phyloP scores from a whole-genome alignment of 2,329 filamentous ascomycete species.

The Alternaria ethzedia region DNA sequence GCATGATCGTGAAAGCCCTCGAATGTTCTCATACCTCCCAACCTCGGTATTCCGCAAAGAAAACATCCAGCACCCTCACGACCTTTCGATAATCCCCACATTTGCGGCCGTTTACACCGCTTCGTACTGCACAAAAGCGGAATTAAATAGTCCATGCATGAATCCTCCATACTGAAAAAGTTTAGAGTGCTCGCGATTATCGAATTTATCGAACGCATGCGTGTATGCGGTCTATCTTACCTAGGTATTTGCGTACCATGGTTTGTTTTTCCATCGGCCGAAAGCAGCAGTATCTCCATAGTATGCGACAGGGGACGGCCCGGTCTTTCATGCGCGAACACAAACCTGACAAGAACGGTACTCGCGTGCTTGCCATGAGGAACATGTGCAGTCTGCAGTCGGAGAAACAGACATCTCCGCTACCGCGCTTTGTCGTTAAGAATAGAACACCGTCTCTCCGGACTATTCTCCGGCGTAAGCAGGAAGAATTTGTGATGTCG shows the following conservation, averaged over 20 bases:
- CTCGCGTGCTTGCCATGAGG: neutral
- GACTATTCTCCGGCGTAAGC: neutral
- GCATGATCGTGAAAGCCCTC: neutral
- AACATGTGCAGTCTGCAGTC: neutral
- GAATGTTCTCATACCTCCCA: neutral
- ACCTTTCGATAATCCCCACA: neutral
- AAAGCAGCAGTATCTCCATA: conserved; percentile 10
- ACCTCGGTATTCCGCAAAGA: neutral
- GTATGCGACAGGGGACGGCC: conserved; percentile 2
- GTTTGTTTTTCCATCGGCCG: conserved; percentile 1
- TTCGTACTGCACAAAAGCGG: too few species aligned
- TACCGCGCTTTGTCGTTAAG: neutral
- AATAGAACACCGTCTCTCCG: neutral
- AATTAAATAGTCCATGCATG: neutral
- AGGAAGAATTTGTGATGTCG: too few species aligned
- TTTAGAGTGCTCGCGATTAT: neutral
- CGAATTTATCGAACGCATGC: neutral
- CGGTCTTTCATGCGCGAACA: neutral
- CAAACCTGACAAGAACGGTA: neutral
- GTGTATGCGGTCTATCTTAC: too few species aligned
- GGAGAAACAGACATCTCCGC: neutral
- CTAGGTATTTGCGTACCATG: neutral
- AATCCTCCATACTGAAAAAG: neutral
- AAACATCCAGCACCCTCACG: neutral
- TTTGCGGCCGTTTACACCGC: neutral